Evolutionary conservation across 2,329 filamentous ascomycete genomes (phyloP).

Genomic region (Aspergillus proliferans): DNA sequence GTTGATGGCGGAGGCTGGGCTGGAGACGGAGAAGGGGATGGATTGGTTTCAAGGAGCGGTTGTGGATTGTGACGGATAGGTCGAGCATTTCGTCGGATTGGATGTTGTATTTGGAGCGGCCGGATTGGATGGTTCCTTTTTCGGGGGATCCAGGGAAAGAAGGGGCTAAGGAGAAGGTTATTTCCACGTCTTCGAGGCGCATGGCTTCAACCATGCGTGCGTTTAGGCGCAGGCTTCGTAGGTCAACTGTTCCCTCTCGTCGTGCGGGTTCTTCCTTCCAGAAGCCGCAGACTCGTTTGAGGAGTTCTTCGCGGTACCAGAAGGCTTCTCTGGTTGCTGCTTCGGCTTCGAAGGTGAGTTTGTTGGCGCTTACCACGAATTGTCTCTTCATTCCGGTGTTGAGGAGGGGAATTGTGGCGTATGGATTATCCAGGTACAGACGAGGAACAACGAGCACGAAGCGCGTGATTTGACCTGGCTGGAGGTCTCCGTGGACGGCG

Average conservation of each 20-base stretch:
- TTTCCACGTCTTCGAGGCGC: conserved; percentile 70
- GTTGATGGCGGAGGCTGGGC: conserved; percentile 68
- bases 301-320: conserved; percentile 80
- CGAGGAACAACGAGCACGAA: conserved; percentile 70
- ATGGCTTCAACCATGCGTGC: conserved; percentile 76
- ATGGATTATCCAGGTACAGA: conserved; percentile 68
- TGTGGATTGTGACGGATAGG: conserved; percentile 65
- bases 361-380: conserved; percentile 78
- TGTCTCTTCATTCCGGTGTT: conserved; percentile 81
- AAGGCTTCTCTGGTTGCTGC: conserved; percentile 73
- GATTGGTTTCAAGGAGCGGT: conserved; percentile 63
- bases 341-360: conserved; percentile 73
- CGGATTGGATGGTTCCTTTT: conserved; percentile 34
- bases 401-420: conserved; percentile 70
- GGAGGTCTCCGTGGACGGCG: conserved; percentile 42
- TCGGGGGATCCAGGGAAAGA: conserved; percentile 16
- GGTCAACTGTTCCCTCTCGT: conserved; percentile 63
- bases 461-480: conserved; percentile 60
- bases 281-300: conserved; percentile 62
- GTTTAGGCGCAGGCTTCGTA: conserved; percentile 68
- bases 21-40: conserved; percentile 68
- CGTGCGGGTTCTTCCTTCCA: conserved; percentile 61
- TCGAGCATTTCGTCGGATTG: conserved; percentile 60
- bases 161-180: conserved; percentile 46
- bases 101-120: conserved; percentile 43